Evolutionary conservation across 2,329 filamentous ascomycete genomes (phyloP).

Genomic region (Colletotrichum tofieldiae): DNA sequence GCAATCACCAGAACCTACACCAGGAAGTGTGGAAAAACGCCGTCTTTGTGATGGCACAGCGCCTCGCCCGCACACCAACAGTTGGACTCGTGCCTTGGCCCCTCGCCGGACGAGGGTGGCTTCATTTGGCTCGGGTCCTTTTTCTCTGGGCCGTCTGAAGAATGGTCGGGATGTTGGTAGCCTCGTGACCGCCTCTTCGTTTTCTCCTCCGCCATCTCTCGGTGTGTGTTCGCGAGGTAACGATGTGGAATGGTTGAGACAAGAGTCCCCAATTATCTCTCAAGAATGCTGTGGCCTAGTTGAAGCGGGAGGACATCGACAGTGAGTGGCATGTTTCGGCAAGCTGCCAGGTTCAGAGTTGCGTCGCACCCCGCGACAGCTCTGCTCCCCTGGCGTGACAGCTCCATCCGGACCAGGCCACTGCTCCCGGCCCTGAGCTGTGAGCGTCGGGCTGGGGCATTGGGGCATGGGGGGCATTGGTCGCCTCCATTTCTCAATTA

Average conservation of each 20-base stretch:
- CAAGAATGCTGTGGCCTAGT: conserved; percentile 31
- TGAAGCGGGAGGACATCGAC: conserved; percentile 33
- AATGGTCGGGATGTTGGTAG: conserved; percentile 16
- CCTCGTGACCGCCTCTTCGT: conserved; percentile 7
- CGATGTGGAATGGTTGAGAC: conserved; percentile 38
- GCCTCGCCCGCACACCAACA: conserved; percentile 29
- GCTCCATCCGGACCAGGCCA: conserved; percentile 29
- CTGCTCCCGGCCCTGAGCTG: conserved; percentile 22
- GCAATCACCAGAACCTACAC: conserved; percentile 5
- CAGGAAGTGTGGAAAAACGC: conserved; percentile 22
- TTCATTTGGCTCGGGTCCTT: conserved; percentile 27
- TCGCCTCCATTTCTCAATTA: conserved; percentile 25
- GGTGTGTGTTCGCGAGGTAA: conserved; percentile 26
- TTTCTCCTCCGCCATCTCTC: not conserved
- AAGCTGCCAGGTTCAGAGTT: conserved; percentile 24
- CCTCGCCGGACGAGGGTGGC: conserved; percentile 32
- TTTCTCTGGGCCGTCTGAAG: conserved; percentile 19
- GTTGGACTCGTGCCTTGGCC: conserved; percentile 37
- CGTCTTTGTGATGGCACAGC: conserved; percentile 35
- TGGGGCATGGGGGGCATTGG: conserved; percentile 31
- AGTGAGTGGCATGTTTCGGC: conserved; percentile 40
- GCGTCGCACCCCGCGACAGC: conserved; percentile 38
- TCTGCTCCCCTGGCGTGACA: conserved; percentile 27
- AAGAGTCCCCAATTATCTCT: conserved; percentile 10
- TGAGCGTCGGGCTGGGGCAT: conserved; percentile 10